Conservation (phyloP, 2,329 filamentous ascomycete species). For the Cytospora chrysosperma region DNA sequence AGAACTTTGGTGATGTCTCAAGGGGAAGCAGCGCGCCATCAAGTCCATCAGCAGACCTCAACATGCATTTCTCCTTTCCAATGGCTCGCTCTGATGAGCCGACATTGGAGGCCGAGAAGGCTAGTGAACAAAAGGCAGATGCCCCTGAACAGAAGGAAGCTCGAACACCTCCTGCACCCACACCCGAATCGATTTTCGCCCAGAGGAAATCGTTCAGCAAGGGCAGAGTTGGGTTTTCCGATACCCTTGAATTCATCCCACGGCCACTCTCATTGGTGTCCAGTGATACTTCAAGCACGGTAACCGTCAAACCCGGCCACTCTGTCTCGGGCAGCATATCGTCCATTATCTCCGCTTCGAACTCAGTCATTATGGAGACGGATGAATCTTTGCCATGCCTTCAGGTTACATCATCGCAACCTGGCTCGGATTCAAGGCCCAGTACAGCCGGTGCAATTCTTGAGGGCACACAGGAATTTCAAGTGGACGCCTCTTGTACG, state of each 20-base stretch:
- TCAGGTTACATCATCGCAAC: conserved; percentile 41
- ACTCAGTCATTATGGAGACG: conserved; percentile 40
- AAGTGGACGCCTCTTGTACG: conserved; percentile 33
- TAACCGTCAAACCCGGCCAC: conserved; percentile 67
- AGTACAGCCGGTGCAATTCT: conserved; percentile 72
- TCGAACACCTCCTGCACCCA: conserved; percentile 28
- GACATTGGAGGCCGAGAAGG: conserved; percentile 23
- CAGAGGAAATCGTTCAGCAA: conserved; percentile 22
- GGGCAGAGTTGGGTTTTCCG: conserved; percentile 77
- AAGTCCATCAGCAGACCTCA: conserved; percentile 52
- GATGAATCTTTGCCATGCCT: conserved; percentile 39
- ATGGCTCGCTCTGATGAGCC: conserved; percentile 20
- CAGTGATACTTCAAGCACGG: conserved; percentile 77
- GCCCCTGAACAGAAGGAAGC: conserved; percentile 31
- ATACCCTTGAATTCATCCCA: conserved; percentile 79
- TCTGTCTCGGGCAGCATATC: conserved; percentile 78
- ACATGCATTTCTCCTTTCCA: conserved; percentile 30
- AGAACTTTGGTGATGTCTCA: conserved; percentile 32
- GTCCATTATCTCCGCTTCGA: conserved; percentile 66
- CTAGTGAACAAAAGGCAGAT: conserved; percentile 29
- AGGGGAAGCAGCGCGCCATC: conserved; percentile 63
- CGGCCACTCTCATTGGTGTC: conserved; percentile 81
- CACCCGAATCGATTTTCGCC: conserved; percentile 35
- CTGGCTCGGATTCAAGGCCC: conserved; percentile 54
- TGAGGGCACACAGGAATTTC: conserved; percentile 46